Conservation (phyloP, 2,329 filamentous ascomycete species). For the Fusarium keratoplasticum region DNA sequence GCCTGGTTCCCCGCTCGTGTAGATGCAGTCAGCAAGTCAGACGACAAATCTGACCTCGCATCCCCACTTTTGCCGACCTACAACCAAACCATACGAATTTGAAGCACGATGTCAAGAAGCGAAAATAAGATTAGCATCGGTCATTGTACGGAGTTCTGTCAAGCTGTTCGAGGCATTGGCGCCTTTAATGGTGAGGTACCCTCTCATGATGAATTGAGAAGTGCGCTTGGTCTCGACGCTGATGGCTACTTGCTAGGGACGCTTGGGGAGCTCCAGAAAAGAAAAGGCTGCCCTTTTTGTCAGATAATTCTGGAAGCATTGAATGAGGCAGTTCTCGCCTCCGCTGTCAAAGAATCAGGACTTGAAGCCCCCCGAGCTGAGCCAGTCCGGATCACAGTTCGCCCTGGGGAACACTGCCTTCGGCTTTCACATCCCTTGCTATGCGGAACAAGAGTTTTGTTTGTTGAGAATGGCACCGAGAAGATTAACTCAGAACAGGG, state of each 20-base stretch:
- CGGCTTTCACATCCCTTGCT: neutral
- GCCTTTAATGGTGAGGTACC: neutral
- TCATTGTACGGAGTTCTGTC: slow-evolving; percentile 7
- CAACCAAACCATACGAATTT: no score
- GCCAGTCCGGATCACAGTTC: neutral
- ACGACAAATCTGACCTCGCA: neutral
- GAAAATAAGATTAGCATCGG: no score
- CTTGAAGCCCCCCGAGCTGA: neutral
- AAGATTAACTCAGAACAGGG: neutral
- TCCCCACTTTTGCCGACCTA: neutral
- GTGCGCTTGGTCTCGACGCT: neutral
- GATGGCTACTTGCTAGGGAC: neutral
- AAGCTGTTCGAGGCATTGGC: neutral
- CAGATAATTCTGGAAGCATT: neutral
- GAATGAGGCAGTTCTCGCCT: neutral
- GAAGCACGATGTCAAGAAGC: neutral
- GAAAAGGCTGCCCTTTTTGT: neutral
- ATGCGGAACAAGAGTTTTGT: slow-evolving; percentile 3
- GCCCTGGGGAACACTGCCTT: neutral
- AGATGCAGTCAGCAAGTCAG: neutral
- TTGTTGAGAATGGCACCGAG: neutral
- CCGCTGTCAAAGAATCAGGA: neutral
- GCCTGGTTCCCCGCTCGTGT: neutral
- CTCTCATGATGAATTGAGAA: neutral
- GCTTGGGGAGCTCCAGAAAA: neutral